phyloP scores from a whole-genome alignment of 306 rosid species.

The Fragaria iinumae region DNA sequence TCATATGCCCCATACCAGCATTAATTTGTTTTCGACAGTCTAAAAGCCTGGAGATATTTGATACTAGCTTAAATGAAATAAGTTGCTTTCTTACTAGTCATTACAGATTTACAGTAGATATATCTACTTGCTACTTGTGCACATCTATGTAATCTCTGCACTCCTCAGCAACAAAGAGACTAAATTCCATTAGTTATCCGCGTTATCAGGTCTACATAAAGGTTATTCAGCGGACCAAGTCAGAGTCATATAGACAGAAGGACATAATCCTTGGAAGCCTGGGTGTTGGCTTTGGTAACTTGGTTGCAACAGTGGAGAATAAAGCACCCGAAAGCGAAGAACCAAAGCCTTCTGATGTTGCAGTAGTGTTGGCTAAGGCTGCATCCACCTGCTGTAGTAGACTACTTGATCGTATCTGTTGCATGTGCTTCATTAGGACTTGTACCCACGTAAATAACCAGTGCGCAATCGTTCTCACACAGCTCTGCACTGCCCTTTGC shows the following conservation, averaged over 20 bases:
- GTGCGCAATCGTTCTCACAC: slow-evolving; percentile 60
- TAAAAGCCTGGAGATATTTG: background rate
- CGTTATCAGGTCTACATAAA: slow-evolving; percentile 56
- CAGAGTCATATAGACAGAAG: slow-evolving; percentile 34
- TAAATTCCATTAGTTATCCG: background rate
- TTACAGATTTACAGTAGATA: background rate
- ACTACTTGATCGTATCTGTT: slow-evolving; percentile 45
- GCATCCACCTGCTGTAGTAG: slow-evolving; percentile 52
- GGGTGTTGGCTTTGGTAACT: slow-evolving; percentile 71
- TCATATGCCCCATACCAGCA: background rate
- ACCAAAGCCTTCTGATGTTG: slow-evolving; percentile 48
- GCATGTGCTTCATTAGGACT: slow-evolving; percentile 69
- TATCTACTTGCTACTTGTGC: background rate
- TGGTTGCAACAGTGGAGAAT: slow-evolving; percentile 57
- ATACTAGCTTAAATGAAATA: background rate
- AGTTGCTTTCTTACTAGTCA: background rate
- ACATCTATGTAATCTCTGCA: background rate
- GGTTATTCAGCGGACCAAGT: slow-evolving; percentile 30
- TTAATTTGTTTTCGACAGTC: background rate
- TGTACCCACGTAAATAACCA: slow-evolving; percentile 56
- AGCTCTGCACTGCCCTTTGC: slow-evolving; percentile 75
- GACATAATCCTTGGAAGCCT: slow-evolving; percentile 54
- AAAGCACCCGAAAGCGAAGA: slow-evolving; percentile 51
- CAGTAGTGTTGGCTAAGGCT: slow-evolving; percentile 56
- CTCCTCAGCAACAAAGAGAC: background rate